Conservation (phyloP, 2,329 filamentous ascomycete species). For the Microcyclosporella mali region DNA sequence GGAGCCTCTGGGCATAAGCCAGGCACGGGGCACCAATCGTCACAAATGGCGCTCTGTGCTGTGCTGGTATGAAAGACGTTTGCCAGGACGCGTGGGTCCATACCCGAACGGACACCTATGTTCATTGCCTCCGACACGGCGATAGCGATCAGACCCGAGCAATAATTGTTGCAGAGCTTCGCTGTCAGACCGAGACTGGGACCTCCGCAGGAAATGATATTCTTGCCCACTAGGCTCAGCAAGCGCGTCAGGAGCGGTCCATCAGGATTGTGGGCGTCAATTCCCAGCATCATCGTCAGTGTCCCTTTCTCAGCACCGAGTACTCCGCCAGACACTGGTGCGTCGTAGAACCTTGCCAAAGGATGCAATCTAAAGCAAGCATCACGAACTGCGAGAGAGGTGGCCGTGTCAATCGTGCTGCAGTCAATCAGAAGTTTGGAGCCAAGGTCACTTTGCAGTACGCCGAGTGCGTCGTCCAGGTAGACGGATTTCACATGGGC, state of each 20-base stretch:
- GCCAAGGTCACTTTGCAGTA: conserved; percentile 36
- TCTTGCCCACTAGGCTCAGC: conserved; percentile 47
- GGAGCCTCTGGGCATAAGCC: conserved; percentile 45
- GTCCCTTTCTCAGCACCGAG: conserved; percentile 48
- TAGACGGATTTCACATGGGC: conserved; percentile 48
- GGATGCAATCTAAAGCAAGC: conserved; percentile 35
- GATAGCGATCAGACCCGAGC: conserved; percentile 54
- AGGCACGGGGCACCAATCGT: conserved; percentile 48
- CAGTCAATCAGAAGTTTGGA: conserved; percentile 49
- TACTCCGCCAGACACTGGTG: conserved; percentile 49
- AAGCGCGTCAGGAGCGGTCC: conserved; percentile 40
- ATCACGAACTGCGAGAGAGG: conserved; percentile 42
- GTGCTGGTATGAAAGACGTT: conserved; percentile 48
- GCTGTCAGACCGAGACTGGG: conserved; percentile 52
- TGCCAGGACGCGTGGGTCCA: conserved; percentile 50
- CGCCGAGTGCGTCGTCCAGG: conserved; percentile 39
- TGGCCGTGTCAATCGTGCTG: conserved; percentile 51
- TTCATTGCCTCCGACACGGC: conserved; percentile 54
- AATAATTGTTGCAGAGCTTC: conserved; percentile 58
- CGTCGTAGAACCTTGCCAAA: conserved; percentile 46
- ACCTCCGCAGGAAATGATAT: conserved; percentile 52
- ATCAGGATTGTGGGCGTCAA: conserved; percentile 41
- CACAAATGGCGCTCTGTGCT: conserved; percentile 48
- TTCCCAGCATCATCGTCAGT: conserved; percentile 52
- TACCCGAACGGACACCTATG: conserved; percentile 53